Evolutionary conservation across 805 yeast genomes (phyloP).

Genomic region (Cyberlindnera galapagoensis): DNA sequence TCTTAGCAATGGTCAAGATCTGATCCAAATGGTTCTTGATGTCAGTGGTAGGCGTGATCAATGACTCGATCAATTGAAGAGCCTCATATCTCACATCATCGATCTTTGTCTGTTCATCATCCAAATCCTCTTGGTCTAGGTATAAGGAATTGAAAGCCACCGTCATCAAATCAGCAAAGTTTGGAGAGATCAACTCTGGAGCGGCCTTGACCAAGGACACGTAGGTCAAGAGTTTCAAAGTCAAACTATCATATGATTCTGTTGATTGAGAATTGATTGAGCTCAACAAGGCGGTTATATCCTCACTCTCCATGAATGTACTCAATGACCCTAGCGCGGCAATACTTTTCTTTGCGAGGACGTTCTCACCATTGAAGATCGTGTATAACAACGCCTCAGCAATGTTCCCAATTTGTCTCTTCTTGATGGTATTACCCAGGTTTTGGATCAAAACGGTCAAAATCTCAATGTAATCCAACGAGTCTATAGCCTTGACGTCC

Average conservation of each 20-base stretch:
- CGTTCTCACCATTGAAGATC: conserved; percentile 34
- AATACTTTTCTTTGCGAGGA: conserved; percentile 45
- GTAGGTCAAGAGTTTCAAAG: conserved; percentile 16
- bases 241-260: conserved; percentile 18
- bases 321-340: conserved; percentile 40
- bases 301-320: conserved; percentile 21
- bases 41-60: conserved; percentile 35
- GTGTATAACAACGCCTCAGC: conserved; percentile 29
- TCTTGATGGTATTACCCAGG: conserved; percentile 36
- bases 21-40: conserved; percentile 23
- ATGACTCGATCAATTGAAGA: conserved; percentile 31
- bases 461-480: conserved; percentile 56
- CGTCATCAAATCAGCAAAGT: conserved; percentile 16
- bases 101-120: conserved; percentile 35
- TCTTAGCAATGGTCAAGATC: conserved; percentile 24
- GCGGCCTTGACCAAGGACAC: conserved; percentile 25
- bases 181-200: conserved; percentile 18
- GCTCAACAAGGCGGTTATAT: conserved; percentile 19
- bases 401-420: conserved; percentile 27
- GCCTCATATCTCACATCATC: conserved; percentile 49
- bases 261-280: conserved; percentile 16
- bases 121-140: conserved; percentile 24
- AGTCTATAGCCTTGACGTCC: conserved; percentile 25
- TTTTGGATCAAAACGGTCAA: conserved; percentile 48
- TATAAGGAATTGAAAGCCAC: conserved; percentile 22